Base-by-base conservation (phyloP, 495 filamentous ascomycete species). In the Aspergillus campestris region DNA sequence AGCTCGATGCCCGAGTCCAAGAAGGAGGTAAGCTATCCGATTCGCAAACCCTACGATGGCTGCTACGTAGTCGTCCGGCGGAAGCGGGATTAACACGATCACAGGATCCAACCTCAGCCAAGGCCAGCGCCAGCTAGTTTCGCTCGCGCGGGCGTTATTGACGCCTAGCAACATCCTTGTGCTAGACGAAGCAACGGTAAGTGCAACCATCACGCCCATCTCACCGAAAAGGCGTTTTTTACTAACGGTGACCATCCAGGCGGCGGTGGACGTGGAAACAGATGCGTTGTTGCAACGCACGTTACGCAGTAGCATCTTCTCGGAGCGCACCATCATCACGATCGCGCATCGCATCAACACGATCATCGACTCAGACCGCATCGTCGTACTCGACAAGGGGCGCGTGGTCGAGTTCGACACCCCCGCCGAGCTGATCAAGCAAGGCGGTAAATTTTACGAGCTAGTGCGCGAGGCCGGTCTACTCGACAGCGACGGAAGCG, bases 301-400 rank as follows among this genome's bases (percentile, higher is more conserved):
- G 13, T 52, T 78, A 30, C 68, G 74, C 51, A 77, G 73, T 60
- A 72, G 61, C 48, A 66, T 75, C 58, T 95, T 96, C 73, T 71
- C 78, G 42, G 85, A 96, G 58, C 79, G 90, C 13, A 99, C 94
- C 12, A 97, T 99, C 62, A 89, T 99, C 57, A 97, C 94, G 1
- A 95, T 98, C 57, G 92, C 92, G 39, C 92, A 98, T 64, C 80
- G 92, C 35, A 94, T 99, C 66, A 95, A 96, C 67, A 97, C 89
- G 13, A 95, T 97, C 60, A 78, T 95, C 13, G 89, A 95, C 66
- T 88, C 83, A 27, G 89, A 97, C 64, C 76, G 87, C 15, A 89
- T 97, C 43, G 79, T 95, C 34, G 89, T 97, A 35, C 78, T 97
- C 1, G 85, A 94, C 64, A 67, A 76, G 63, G 78, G 79, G 28